Evolutionary conservation across 768 basidiomycete genomes (phyloP).

Genomic region (Tephrocybe sp.): DNA sequence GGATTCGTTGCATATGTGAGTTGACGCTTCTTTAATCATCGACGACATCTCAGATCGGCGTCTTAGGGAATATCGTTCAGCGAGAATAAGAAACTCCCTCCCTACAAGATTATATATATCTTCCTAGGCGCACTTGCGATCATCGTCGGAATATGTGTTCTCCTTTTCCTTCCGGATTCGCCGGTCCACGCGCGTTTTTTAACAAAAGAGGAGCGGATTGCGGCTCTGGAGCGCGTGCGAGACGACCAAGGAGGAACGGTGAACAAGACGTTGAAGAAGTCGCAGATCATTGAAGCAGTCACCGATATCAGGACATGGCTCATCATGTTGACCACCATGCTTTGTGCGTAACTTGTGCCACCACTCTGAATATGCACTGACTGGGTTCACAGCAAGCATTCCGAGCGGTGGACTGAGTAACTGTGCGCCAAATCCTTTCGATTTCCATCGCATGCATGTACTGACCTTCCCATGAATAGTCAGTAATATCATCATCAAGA

Average conservation of each 20-base stretch:
- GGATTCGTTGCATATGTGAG: conserved; percentile 62
- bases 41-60: background rate
- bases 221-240: conserved; percentile 63
- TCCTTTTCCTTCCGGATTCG: conserved; percentile 64
- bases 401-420: conserved; percentile 65
- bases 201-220: conserved; percentile 56
- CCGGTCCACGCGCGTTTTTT: conserved; percentile 58
- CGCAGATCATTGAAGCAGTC: conserved; percentile 56
- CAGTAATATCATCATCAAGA: conserved; percentile 60
- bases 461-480: conserved; percentile 27
- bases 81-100: conserved; percentile 40
- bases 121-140: conserved; percentile 61
- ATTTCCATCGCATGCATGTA: background rate
- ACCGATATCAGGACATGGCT: conserved; percentile 60
- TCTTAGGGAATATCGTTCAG: conserved; percentile 55
- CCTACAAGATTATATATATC: conserved; percentile 63
- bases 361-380: background rate
- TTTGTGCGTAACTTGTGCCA: conserved; percentile 38
- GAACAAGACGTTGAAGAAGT: conserved; percentile 57
- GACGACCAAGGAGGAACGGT: conserved; percentile 63
- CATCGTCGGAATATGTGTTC: conserved; percentile 50
- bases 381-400: conserved; percentile 47
- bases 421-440: conserved; percentile 35
- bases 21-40: background rate
- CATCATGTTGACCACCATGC: conserved; percentile 53